Conservation (phyloP, 495 filamentous ascomycete genomes). For the Xylaria intraflava region DNA sequence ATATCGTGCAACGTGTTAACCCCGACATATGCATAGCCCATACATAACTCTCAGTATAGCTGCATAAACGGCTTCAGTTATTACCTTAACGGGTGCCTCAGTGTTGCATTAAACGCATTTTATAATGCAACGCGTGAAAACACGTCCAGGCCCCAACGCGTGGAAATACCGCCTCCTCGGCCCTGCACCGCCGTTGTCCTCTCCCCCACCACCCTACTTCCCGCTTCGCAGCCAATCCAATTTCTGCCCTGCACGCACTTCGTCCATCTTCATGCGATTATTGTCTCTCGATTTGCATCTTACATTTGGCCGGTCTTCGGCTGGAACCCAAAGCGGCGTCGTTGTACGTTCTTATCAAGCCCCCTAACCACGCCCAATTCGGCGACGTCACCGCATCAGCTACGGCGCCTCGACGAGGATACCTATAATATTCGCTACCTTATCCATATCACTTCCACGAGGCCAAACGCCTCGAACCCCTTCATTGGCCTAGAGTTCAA, state of each 20-base stretch:
- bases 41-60: no score
- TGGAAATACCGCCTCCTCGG: background rate
- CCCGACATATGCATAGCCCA: no score
- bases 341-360: no score
- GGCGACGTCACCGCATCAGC: no score
- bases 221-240: no score
- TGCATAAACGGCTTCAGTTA: no score
- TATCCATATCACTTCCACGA: background rate
- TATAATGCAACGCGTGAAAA: conserved; percentile 6
- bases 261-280: background rate
- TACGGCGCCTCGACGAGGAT: background rate
- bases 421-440: no score
- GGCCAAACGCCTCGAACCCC: conserved; percentile 13
- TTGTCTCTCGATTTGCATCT: background rate
- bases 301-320: background rate
- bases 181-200: background rate
- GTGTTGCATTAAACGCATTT: no score
- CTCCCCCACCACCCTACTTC: no score
- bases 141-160: background rate
- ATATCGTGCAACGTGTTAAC: no score
- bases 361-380: no score
- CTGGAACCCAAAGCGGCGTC: conserved; percentile 4
- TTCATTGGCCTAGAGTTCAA: background rate
- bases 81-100: no score
- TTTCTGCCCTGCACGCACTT: background rate